Percentiles rank a stretch among this genome's conserved stretches.
Conservation (phyloP, 2,329 filamentous ascomycete genomes). For the Cordyceps cicadae region DNA sequence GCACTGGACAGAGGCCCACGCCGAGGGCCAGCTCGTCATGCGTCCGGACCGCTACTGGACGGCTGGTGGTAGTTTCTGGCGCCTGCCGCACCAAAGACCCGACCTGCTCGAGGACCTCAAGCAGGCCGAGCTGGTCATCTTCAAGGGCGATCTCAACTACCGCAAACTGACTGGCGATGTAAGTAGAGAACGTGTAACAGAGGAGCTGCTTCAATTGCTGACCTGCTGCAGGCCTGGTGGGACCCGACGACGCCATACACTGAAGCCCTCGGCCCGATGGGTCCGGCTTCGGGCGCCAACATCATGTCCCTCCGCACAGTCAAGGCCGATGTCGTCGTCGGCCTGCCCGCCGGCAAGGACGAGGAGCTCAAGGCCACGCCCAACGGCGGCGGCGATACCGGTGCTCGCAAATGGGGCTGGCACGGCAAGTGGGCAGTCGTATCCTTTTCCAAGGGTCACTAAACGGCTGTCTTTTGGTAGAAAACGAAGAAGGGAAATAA, state of each 20-base stretch:
- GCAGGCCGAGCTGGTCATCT: slow-evolving; percentile 78
- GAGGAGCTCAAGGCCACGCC: slow-evolving; percentile 64
- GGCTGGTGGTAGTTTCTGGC: slow-evolving; percentile 77
- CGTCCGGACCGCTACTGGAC: slow-evolving; percentile 92
- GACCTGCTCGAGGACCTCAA: slow-evolving; percentile 70
- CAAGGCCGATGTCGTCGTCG: slow-evolving; percentile 94
- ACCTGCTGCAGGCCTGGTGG: slow-evolving; percentile 46
- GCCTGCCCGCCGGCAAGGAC: slow-evolving; percentile 72
- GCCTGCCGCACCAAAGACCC: slow-evolving; percentile 61
- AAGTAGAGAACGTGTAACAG: slow-evolving; percentile 27
- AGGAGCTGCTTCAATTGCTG: neutral
- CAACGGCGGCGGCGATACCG: slow-evolving; percentile 60
- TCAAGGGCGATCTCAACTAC: slow-evolving; percentile 97
- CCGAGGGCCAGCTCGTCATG: slow-evolving; percentile 74
- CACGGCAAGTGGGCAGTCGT: slow-evolving; percentile 95
- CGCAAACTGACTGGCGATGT: slow-evolving; percentile 86
- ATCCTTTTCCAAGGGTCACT: slow-evolving; percentile 34
- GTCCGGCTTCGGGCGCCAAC: slow-evolving; percentile 72
- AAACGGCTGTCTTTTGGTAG: neutral
- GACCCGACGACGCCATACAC: slow-evolving; percentile 79
- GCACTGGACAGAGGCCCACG: slow-evolving; percentile 72
- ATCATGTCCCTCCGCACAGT: slow-evolving; percentile 83
- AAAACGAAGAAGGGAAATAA: neutral
- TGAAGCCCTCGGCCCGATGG: slow-evolving; percentile 77
- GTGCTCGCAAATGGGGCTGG: slow-evolving; percentile 85